These are phyloP conservation scores for Sugiyamaella paludigena DNA, from an alignment of 1,139 yeast genomes.

Conservation along the genomic window DNA sequence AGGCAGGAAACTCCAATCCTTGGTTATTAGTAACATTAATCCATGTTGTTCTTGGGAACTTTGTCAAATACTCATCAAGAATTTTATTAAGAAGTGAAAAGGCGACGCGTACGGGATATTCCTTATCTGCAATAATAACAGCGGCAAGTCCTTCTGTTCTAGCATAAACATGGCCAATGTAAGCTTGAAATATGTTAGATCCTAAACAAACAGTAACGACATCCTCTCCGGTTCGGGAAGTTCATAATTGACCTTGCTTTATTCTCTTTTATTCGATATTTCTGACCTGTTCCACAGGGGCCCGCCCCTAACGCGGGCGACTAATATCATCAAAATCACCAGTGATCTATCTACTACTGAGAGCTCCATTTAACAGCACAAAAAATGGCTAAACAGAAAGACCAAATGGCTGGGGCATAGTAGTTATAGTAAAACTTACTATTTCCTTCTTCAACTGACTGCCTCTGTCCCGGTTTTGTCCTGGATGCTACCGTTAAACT, in stretches of 20 bases:
- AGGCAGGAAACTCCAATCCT: slow-evolving; percentile 56
- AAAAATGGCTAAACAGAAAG: neutral
- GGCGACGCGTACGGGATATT: slow-evolving; percentile 97
- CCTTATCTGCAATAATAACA: slow-evolving; percentile 88
- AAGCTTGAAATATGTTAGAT: slow-evolving; percentile 38
- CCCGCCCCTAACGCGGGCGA: neutral
- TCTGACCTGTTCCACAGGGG: too few species aligned
- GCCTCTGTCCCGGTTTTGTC: slow-evolving; percentile 87
- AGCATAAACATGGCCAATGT: slow-evolving; percentile 88
- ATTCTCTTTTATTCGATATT: too few species aligned
- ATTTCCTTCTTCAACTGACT: slow-evolving; percentile 85
- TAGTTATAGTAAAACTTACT: slow-evolving; percentile 26
- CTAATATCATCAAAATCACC: too few species aligned
- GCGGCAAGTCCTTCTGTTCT: slow-evolving; percentile 93
- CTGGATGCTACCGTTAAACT: slow-evolving; percentile 87
- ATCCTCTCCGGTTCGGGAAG: too few species aligned
- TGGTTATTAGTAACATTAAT: slow-evolving; percentile 43
- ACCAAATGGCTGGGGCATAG: neutral
- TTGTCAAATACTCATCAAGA: slow-evolving; percentile 82
- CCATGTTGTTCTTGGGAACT: slow-evolving; percentile 80
- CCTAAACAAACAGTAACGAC: neutral
- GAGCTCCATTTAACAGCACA: neutral
- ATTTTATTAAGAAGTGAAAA: slow-evolving; percentile 87
- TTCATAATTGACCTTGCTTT: too few species aligned
- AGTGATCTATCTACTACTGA: neutral